Evolutionary conservation across 164 flowering plant genomes (phyloP), one percentile per base, ranked within the genome.

Genomic region (Sextonia rubra): DNA sequence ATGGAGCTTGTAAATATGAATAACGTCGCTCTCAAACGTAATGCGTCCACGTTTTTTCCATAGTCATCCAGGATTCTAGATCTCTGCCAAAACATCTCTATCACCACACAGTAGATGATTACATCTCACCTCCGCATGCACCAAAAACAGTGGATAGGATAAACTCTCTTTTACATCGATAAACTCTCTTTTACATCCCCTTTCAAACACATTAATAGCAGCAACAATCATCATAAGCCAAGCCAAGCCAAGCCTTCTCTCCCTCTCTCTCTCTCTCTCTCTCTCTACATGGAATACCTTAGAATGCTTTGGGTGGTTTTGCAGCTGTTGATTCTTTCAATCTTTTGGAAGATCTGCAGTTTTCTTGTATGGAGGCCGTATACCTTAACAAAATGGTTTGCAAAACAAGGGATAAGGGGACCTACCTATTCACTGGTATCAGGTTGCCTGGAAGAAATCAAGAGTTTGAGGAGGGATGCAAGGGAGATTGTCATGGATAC

Each of bases 361-460:
- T 14, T 22, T 25, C 17, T 44, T n/a, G 29, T 47, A 22, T 68
- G 70, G 70, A 47, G 70, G 26, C 70, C 70, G 4, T 20, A 9
- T n/a, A 20, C 70, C 26, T 8, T 68, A 37, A 47, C 52, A 25
- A 68, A 47, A 23, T 23, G 26, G 2, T 68, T 68, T 23, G 29
- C 44, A n/a, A 68, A 47, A 25, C 29, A 68, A 68, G 70, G 56
- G 18, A 49, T 68, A 24, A 44, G 18, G 17, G 52, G 70, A 14
- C 70, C 29, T 14, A 37, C 56, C 23, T 68, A 47, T 55, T 12
- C 52, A 22, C 18, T 68, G 5, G 15, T 68, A 22, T 2, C 29
- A 44, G 70, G 70, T 9, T 68, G 27, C 20, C 58, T 68, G 44
- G 29, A 44, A 49, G 70, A 68, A 25, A 68, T 68, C 56, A 68